Base-by-base conservation (phyloP, 257 asterid genomes). In the Solanum ossicruentum region DNA sequence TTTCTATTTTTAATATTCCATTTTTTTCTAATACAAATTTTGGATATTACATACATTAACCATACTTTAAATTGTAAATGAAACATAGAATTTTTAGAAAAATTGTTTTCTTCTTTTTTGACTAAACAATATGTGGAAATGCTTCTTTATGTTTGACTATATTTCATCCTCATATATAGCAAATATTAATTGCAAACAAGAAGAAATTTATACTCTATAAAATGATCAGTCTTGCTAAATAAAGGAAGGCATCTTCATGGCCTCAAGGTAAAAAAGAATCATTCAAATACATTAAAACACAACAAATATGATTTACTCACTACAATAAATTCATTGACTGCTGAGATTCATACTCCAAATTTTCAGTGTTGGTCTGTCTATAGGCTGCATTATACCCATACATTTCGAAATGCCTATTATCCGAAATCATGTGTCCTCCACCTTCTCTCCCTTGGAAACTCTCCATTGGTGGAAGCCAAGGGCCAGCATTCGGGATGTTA, bases 301-400 rank as follows among this genome's bases (percentile, higher is more conserved):
- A 52, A 36, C 56, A 52, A 28, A 86, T 51, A 63, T 84, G 69
- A 20, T 71, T 28, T 65, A 80, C 66, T 80, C 28, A 88, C 91
- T 91, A 91, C 90, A 89, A 87, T 92, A 87, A 91, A 86, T 90
- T 92, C 92, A 92, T 89, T 77, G 93, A 90, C 87, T 97, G 87
- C 12, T 92, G 94, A 72, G 95, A 81, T 66, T 91, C 96, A 81
- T 85, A 92, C 47, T 92, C 96, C 43, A 88, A 52, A 86, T 87
- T 90, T 8, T 94, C 97, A 7, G 93, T 92, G 71, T 80, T 71
- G 81, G 83, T 23, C 81, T 91, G 93, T 73, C 89, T 94, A 54
- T 88, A 91, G 52, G 95, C 89, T 3, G 90, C 88, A 86, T 86
- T 92, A 80, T 90, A 93, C 6, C 89, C 91, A 55, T 90, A 92